A percentile compares a stretch with the other conserved stretches of the same genome.
phyloP scores from a whole-genome alignment of 2,329 filamentous ascomycete genomes.

The Chaetomiaceae sp. region DNA sequence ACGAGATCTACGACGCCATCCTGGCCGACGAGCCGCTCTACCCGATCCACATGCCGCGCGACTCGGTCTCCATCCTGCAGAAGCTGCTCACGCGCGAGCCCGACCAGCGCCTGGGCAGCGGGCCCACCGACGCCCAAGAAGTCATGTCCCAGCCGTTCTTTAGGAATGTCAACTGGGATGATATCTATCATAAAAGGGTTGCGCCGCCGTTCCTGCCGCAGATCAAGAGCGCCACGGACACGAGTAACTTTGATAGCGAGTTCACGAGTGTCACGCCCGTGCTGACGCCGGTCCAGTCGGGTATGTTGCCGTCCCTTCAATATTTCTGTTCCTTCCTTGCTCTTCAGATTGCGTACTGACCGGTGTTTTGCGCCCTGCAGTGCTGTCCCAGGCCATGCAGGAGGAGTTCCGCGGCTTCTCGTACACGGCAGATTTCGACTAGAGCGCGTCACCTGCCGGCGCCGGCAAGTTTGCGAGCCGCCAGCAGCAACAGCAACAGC shows the following conservation, averaged over 20 bases:
- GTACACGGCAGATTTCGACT: slow-evolving; percentile 88
- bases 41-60: slow-evolving; percentile 96
- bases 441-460: slow-evolving; percentile 23
- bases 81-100: slow-evolving; percentile 95
- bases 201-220: slow-evolving; percentile 82
- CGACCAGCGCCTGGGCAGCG: slow-evolving; percentile 84
- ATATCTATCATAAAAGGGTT: slow-evolving; percentile 93
- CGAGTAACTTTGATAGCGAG: slow-evolving; percentile 98
- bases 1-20: slow-evolving; percentile 99
- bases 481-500: neutral
- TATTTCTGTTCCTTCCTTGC: neutral
- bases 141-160: slow-evolving; percentile 99
- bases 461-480: neutral
- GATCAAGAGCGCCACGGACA: slow-evolving; percentile 90
- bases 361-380: slow-evolving; percentile 38
- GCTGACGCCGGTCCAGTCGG: slow-evolving; percentile 91
- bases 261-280: slow-evolving; percentile 98
- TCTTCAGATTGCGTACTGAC: neutral
- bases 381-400: slow-evolving; percentile 97
- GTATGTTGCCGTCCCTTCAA: slow-evolving; percentile 50
- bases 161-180: slow-evolving; percentile 96
- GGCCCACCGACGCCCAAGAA: slow-evolving; percentile 94
- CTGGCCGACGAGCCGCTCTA: slow-evolving; percentile 95
- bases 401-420: slow-evolving; percentile 99
- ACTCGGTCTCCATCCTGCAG: slow-evolving; percentile 95